Percentiles rank a stretch among this genome's conserved stretches.
Evolutionary conservation across 176 grass and related monocot species (phyloP).

Genomic region (Phoenix roebelenii): DNA sequence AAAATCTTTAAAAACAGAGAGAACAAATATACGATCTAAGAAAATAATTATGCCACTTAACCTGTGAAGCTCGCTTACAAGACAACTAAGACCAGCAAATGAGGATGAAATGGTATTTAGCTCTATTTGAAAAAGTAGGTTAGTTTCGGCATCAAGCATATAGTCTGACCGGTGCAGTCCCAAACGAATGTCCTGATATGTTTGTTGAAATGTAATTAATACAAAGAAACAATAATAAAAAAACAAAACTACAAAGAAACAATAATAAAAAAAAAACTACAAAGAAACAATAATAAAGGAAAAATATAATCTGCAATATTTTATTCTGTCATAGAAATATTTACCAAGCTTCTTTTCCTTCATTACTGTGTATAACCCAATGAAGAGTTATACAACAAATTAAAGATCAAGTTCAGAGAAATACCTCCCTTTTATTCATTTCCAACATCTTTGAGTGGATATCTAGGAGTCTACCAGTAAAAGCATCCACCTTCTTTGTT

Average conservation of each 20-base stretch:
- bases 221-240: not conserved
- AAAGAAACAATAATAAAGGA: not conserved
- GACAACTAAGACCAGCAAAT: conserved; percentile 79
- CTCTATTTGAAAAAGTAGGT: conserved; percentile 87
- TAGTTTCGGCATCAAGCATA: conserved; percentile 90
- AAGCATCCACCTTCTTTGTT: conserved; percentile 78
- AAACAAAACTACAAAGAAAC: not conserved
- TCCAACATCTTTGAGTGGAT: conserved; percentile 78
- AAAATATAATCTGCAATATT: too few relatives aligned
- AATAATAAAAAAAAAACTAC: not conserved
- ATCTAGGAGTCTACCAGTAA: conserved; percentile 73
- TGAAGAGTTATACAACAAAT: not conserved
- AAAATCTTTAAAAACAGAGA: not conserved
- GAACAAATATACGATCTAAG: not conserved
- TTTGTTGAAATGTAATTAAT: conserved; percentile 9
- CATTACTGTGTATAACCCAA: too few relatives aligned
- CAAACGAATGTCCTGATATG: conserved; percentile 75
- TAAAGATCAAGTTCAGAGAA: not conserved
- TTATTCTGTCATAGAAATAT: too few relatives aligned
- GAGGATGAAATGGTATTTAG: conserved; percentile 92
- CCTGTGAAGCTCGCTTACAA: conserved; percentile 90
- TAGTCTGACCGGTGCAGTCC: conserved; percentile 96
- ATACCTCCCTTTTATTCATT: conserved; percentile 71
- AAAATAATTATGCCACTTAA: conserved; percentile 9
- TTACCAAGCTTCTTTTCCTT: too few relatives aligned